A percentile compares a stretch with the other conserved stretches of the same genome.
Conservation (phyloP, 176 grass and related monocot species). For the Alloteropsis semialata region DNA sequence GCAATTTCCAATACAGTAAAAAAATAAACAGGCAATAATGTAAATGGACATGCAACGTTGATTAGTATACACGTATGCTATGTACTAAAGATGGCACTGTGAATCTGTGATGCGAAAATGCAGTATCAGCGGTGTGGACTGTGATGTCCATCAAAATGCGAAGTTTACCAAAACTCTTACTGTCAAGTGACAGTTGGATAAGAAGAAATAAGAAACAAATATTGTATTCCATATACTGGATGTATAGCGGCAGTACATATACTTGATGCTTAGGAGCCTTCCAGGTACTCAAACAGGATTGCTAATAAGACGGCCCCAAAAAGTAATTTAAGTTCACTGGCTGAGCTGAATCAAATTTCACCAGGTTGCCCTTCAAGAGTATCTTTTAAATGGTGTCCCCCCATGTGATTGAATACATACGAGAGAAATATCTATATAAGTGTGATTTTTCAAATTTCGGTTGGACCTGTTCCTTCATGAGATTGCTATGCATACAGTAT, state of each 20-base stretch:
- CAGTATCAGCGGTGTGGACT: not conserved
- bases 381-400: not conserved
- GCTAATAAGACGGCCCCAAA: not conserved
- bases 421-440: not conserved
- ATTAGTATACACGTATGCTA: not conserved
- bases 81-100: not conserved
- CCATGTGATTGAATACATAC: not conserved
- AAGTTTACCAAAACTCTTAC: not conserved
- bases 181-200: not conserved
- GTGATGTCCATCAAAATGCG: not conserved
- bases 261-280: not conserved
- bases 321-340: not conserved
- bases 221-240: not conserved
- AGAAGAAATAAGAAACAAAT: not conserved
- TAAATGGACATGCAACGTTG: not conserved
- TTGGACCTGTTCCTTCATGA: not conserved
- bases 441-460: not conserved
- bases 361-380: not conserved
- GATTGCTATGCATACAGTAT: too few relatives aligned
- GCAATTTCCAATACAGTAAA: slow-evolving; percentile 10
- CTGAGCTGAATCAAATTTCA: not conserved
- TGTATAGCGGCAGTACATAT: not conserved
- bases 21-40: slow-evolving; percentile 8
- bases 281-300: not conserved
- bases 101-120: not conserved